These are phyloP conservation scores for Cladosporium oxysporum DNA, from an alignment of 2,329 filamentous ascomycete species.

Conservation along the genomic window DNA sequence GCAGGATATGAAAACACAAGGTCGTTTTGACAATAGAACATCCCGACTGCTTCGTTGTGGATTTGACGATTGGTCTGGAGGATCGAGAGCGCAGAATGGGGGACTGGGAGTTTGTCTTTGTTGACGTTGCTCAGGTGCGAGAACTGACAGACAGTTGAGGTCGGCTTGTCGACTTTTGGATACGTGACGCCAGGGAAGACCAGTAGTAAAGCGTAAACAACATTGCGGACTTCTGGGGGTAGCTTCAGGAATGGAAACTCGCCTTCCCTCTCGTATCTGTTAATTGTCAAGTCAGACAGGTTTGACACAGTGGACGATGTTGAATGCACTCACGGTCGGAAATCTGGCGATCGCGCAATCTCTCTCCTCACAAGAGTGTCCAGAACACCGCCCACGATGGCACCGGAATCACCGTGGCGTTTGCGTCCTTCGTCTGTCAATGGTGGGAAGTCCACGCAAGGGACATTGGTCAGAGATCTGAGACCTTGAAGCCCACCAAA, in stretches of 20 bases:
- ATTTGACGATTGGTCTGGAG: constrained; percentile 44
- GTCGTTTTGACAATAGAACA: constrained; percentile 57
- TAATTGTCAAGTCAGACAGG: neutral
- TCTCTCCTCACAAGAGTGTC: constrained; percentile 31
- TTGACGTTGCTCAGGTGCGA: neutral
- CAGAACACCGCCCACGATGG: constrained; percentile 32
- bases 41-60: constrained; percentile 56
- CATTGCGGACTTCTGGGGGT: constrained; percentile 38
- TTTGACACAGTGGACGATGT: too few species aligned
- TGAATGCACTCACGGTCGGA: neutral
- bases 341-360: constrained; percentile 17
- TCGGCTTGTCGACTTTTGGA: neutral
- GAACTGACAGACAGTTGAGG: neutral
- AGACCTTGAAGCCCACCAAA: constrained; percentile 29
- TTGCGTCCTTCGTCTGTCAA: constrained; percentile 20
- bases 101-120: neutral
- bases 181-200: neutral
- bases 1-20: constrained; percentile 53
- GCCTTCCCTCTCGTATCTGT: neutral
- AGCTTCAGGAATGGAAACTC: constrained; percentile 27
- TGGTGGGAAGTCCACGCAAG: neutral
- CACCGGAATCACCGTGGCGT: constrained; percentile 21
- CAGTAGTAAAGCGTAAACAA: constrained; percentile 32
- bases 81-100: constrained; percentile 25
- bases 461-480: constrained; percentile 23